A percentile compares a stretch with the other conserved stretches of the same genome.
Evolutionary conservation across 805 yeast genomes (phyloP).

Genomic region (Lachancea lanzarotensis): DNA sequence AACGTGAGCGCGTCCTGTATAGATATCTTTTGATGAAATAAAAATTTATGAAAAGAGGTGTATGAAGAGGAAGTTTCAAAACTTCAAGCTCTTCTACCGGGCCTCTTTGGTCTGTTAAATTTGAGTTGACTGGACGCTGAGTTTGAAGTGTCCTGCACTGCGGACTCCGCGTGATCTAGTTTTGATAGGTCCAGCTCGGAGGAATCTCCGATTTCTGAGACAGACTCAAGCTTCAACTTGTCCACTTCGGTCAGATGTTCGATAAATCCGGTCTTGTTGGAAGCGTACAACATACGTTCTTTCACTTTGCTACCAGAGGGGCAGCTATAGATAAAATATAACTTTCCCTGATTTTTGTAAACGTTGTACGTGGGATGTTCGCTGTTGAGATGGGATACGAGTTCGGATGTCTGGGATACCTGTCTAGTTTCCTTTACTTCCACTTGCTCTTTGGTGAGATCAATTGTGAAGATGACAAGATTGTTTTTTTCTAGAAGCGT

Average conservation of each 20-base stretch:
- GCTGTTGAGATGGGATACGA: conserved; percentile 32
- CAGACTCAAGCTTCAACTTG: conserved; percentile 37
- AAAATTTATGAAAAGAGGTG: not conserved
- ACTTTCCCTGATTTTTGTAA: conserved; percentile 37
- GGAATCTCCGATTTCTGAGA: conserved; percentile 67
- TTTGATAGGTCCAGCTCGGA: conserved; percentile 56
- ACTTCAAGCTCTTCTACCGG: conserved; percentile 43
- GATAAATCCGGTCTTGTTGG: conserved; percentile 60
- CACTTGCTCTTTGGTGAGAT: conserved; percentile 43
- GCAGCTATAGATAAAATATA: conserved; percentile 72
- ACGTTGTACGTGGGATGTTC: conserved; percentile 55
- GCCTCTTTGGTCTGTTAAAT: conserved; percentile 63
- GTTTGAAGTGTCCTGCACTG: conserved; percentile 12
- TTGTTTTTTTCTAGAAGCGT: conserved; percentile 34
- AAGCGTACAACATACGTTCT: conserved; percentile 89
- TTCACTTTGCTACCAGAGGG: conserved; percentile 87
- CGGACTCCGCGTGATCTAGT: conserved; percentile 28
- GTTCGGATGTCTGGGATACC: conserved; percentile 25
- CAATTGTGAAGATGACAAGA: conserved; percentile 47
- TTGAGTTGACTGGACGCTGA: conserved; percentile 26
- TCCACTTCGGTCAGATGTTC: conserved; percentile 39
- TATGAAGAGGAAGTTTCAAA: not conserved
- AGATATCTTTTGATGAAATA: not conserved
- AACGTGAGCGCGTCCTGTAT: not conserved
- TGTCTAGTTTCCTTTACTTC: conserved; percentile 30